These are phyloP conservation scores for Abelmoschus esculentus DNA, from an alignment of 345 rosid genomes.

Conservation along the genomic window DNA sequence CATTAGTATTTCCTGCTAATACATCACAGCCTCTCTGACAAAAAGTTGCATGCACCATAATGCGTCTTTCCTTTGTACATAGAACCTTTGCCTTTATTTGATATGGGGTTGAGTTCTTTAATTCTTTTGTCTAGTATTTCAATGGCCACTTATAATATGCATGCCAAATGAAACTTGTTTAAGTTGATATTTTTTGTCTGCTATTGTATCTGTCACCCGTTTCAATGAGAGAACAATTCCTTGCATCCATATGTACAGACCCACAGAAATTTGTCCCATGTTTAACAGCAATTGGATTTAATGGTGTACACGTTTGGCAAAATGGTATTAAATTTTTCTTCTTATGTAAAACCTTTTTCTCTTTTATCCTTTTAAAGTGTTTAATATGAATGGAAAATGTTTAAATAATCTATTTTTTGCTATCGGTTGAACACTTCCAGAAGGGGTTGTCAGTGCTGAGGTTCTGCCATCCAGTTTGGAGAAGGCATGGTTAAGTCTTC, in stretches of 20 bases:
- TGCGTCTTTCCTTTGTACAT: neutral
- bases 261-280: conserved; percentile 68
- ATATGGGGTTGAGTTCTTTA: neutral
- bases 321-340: conserved; percentile 39
- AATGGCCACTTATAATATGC: neutral
- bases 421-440: conserved; percentile 28
- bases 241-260: conserved; percentile 59
- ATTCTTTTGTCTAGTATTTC: neutral
- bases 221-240: conserved; percentile 26
- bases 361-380: neutral
- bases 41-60: neutral
- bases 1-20: neutral
- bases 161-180: neutral
- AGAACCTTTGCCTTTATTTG: neutral
- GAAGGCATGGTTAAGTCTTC: conserved; percentile 78
- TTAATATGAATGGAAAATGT: neutral
- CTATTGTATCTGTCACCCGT: neutral
- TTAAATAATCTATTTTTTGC: neutral
- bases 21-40: neutral
- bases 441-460: conserved; percentile 67
- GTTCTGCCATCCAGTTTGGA: conserved; percentile 61
- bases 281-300: conserved; percentile 72
- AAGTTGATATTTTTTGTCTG: neutral
- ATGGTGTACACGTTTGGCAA: conserved; percentile 77
- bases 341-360: neutral